Base-by-base conservation (phyloP, 345 rosid genomes). In the Salix arbutifolia region DNA sequence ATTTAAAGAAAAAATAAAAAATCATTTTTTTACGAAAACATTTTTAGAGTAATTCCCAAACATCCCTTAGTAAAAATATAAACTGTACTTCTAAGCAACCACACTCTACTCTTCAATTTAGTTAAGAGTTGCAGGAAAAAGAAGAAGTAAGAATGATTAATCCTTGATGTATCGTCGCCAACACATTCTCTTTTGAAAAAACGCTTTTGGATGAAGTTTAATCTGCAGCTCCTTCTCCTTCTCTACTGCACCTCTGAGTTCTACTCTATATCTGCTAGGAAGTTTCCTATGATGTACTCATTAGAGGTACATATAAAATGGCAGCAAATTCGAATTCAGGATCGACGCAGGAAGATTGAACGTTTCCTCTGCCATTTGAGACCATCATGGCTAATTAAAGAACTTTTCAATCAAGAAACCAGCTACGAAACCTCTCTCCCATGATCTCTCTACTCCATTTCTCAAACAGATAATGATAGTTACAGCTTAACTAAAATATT, bases 261-360 rank as follows among this genome's bases (percentile, higher is more conserved):
- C 46, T 42, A 2, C 2, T 19, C 58, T 18, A 2, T 37, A 68
- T 70, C 75, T 60, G 74, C 76, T 37, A 42, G 81, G 89, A 88
- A 88, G 71, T 78, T 88, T 88, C 91, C 88, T 78, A 40, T 6
- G 19, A 37, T 76, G 81, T 72, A 21, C 73, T 6, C 44, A 79
- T 79, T 85, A 33, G 9, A 69, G 40, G 80, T 81, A 86, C 85
- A 31, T 5, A 38, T 26, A 66, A 48, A 35, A 4, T 68, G 80
- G 52, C 67, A 76, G 77, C 70, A 74, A 65, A 71, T 26, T 79
- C 69, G 71, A 68, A 65, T 60, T 69, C 76, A 26, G 56, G 7
- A 4, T 35, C 37, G 37, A 35, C 17, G 12, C 71, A 67, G 4
- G 14, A 21, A 58, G 50, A 46, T 31, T 33, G 21, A 19, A 71